Evolutionary conservation across 495 filamentous ascomycete species (phyloP).

Genomic region (Talaromyces ruber): DNA sequence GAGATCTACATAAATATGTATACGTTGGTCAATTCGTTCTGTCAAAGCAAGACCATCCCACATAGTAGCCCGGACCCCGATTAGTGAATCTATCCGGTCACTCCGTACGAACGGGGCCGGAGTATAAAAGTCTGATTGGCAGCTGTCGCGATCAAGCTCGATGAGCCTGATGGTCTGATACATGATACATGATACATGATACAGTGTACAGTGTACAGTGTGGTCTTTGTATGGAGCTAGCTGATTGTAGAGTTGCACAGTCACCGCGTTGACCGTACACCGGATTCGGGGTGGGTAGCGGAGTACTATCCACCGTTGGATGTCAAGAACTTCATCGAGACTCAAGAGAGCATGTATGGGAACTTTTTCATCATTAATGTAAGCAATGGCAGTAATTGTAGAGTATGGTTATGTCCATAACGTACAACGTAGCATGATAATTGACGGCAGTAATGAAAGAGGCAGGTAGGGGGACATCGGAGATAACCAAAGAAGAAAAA

Average conservation of each 20-base stretch:
- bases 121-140: neutral
- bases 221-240: neutral
- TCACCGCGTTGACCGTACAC: constrained; percentile 2
- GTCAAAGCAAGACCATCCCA: neutral
- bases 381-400: neutral
- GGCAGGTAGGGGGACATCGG: neutral
- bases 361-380: neutral
- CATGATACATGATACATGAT: neutral
- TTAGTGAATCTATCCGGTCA: neutral
- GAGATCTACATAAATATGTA: neutral
- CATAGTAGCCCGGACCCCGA: neutral
- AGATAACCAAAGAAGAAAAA: neutral
- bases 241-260: neutral
- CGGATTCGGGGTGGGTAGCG: neutral
- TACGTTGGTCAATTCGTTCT: neutral
- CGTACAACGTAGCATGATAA: neutral
- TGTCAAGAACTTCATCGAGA: neutral
- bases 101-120: neutral
- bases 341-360: neutral
- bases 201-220: neutral
- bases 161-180: neutral
- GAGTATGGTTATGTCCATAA: neutral
- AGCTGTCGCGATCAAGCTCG: neutral
- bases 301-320: neutral
- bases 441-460: neutral